phyloP scores from a whole-genome alignment of 2,329 filamentous ascomycete genomes.

The Hysterium pulicare region DNA sequence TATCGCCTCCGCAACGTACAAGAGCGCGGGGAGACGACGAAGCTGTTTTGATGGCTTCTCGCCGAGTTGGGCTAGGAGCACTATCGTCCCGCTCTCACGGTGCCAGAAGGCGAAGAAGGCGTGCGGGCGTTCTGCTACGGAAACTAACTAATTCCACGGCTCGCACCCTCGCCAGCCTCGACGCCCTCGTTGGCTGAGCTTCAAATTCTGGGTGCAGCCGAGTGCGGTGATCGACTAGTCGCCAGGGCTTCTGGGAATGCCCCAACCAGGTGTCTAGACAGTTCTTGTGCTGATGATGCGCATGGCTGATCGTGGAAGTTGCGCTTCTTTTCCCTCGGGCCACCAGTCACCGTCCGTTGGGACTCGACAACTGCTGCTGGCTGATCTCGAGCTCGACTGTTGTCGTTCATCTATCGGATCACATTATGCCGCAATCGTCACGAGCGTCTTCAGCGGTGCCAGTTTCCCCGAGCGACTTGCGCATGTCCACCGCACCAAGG shows the following conservation, averaged over 20 bases:
- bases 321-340: background rate
- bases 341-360: background rate
- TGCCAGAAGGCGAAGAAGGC: conserved; percentile 11
- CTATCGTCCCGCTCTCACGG: conserved; percentile 15
- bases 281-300: conserved; percentile 3
- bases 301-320: conserved; percentile 6
- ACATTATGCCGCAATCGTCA: no score
- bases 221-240: conserved; percentile 10
- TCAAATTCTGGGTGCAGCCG: conserved; percentile 9
- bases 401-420: no score
- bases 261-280: conserved; percentile 6
- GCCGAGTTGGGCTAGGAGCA: conserved; percentile 11
- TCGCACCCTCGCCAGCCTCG: no score
- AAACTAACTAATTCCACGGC: conserved; percentile 28
- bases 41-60: conserved; percentile 8
- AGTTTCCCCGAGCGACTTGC: no score
- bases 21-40: background rate
- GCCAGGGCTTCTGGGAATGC: conserved; percentile 3
- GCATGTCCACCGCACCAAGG: no score
- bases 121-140: conserved; percentile 10
- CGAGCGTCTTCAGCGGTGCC: no score
- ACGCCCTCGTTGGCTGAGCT: conserved; percentile 4
- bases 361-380: background rate
- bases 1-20: no score
- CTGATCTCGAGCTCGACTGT: background rate